Base-by-base conservation (phyloP, 106 monocot species). In the Allium fistulosum region DNA sequence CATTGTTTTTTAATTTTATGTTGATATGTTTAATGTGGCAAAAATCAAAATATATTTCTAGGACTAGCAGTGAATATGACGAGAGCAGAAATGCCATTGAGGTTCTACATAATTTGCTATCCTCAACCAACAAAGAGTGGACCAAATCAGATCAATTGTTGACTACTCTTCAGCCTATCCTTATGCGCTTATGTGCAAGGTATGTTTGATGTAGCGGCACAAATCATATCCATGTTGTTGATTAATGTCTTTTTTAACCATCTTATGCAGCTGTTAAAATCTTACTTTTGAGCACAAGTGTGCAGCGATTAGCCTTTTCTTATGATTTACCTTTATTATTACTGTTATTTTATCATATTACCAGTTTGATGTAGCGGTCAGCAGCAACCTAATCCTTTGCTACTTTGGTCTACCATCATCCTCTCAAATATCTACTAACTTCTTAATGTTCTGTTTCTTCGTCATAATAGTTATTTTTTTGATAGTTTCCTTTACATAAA, bases 171-270 rank as follows among this genome's bases (percentile, higher is more conserved):
- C 80, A 75, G 70, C 72, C 73, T 64, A 77, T 80, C 74, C 77
- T 88, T 10, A 83, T 85, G 84, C 87, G 91, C 55, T 78, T 92
- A 58, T 92, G 91, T 80, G 82, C 82, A 53, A 91, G 91, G 91
- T 87, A 65, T 65, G 47, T 16, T 17, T 65, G 65, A 51, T 15
- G 11, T 55, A 15, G 53, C 7, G 11, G 11, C 6, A 8, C 15
- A 55, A 55, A 55, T 27, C 26, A 7, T 67, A 48, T 67, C 7
- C 52, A 26, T 65, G 17, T 65, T 27, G 49, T 50, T 49, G 6
- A 50, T n/a, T 50, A 65, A 47, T 65, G 26, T 65, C 4, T 65
- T 50, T 65, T 9, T 50, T 17, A 49, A 10, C 51, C 10, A 65
- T 7, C 17, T 7, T 65, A 49, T 10, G 17, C 2, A 50, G 49